Conservation (phyloP, 2,329 filamentous ascomycete species). For the Aspergillus sp. region DNA sequence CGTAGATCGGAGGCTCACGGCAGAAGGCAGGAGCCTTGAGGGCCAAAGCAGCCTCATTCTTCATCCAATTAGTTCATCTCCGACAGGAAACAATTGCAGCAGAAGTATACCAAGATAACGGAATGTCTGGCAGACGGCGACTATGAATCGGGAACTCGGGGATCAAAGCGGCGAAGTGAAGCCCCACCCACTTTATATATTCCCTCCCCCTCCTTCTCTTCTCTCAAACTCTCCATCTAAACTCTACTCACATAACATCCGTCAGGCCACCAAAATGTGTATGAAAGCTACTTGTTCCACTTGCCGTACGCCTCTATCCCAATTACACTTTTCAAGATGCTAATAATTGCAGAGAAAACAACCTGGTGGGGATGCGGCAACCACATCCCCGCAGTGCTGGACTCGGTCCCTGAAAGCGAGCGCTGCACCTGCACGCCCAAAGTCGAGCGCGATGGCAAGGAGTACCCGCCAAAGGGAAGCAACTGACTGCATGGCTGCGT, state of each 20-base stretch:
- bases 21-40: too few species aligned
- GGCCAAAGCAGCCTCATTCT: too few species aligned
- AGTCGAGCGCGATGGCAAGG: conserved; percentile 59
- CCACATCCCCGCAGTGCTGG: conserved; percentile 64
- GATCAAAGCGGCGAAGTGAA: not conserved
- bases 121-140: too few species aligned
- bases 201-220: not conserved
- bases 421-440: conserved; percentile 67
- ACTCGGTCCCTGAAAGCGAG: conserved; percentile 56
- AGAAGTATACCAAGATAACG: too few species aligned
- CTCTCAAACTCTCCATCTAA: not conserved
- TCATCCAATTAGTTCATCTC: too few species aligned
- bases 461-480: conserved; percentile 65
- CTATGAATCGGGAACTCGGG: conserved; percentile 1
- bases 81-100: too few species aligned
- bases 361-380: conserved; percentile 67
- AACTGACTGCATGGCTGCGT: conserved; percentile 39
- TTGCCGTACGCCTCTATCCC: conserved; percentile 55
- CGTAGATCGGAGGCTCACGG: too few species aligned
- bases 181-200: not conserved
- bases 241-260: too few species aligned
- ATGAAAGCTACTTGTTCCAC: conserved; percentile 61
- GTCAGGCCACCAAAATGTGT: conserved; percentile 60
- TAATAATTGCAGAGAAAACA: conserved; percentile 50
- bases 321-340: not conserved